phyloP scores from a whole-genome alignment of 768 basidiomycete genomes.

The Suillus decipiens region DNA sequence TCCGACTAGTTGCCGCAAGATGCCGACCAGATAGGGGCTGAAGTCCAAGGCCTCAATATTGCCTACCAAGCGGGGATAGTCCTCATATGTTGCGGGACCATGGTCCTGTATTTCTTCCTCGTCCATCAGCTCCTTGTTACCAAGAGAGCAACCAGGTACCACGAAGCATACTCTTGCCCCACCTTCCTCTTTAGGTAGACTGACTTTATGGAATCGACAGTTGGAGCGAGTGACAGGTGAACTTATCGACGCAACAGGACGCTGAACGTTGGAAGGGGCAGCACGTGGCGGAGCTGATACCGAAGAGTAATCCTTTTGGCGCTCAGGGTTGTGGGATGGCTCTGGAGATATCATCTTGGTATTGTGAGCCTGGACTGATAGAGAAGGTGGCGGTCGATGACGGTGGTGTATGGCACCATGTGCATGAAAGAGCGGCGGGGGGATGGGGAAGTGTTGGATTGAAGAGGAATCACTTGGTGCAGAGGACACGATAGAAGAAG shows the following conservation, averaged over 20 bases:
- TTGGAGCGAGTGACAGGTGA: conserved; percentile 67
- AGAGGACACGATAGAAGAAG: conserved; percentile 53
- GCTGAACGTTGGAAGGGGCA: conserved; percentile 1
- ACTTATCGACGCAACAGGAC: conserved; percentile 25
- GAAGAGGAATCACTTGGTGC: conserved; percentile 30
- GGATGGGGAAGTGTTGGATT: conserved; percentile 1
- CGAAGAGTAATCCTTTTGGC: background rate
- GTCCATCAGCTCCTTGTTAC: conserved; percentile 54
- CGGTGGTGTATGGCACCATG: conserved; percentile 30
- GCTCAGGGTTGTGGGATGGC: conserved; percentile 4
- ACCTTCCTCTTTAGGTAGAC: conserved; percentile 55
- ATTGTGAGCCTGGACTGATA: conserved; percentile 3
- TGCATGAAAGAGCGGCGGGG: conserved; percentile 26
- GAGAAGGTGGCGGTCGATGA: conserved; percentile 18
- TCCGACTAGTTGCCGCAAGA: conserved; percentile 62
- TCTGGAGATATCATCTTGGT: conserved; percentile 13
- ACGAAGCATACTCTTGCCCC: conserved; percentile 60
- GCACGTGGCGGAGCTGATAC: background rate
- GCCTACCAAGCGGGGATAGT: conserved; percentile 47
- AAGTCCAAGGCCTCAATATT: conserved; percentile 53
- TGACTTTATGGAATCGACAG: conserved; percentile 70
- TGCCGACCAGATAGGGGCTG: conserved; percentile 52
- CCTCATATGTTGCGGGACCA: conserved; percentile 55
- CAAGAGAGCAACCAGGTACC: conserved; percentile 69
- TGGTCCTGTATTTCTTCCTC: conserved; percentile 63